Percentiles rank a stretch among this genome's conserved stretches.
These are phyloP conservation scores for Phytopythium cucurbitacearum DNA, from an alignment of 352 stramenopile species.

Conservation along the genomic window DNA sequence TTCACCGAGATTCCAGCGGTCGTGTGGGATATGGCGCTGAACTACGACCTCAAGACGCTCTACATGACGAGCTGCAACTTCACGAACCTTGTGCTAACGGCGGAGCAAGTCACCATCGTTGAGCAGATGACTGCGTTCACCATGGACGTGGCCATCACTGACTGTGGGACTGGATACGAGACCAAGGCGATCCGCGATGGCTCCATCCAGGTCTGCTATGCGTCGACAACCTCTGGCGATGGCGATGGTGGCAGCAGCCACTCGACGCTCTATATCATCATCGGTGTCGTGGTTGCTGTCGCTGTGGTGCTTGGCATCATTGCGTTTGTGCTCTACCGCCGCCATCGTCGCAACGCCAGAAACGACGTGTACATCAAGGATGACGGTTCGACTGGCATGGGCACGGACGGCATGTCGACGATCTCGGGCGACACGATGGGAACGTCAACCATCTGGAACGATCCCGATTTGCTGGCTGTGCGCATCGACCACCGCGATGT, in stretches of 20 bases:
- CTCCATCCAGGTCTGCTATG: constrained; percentile 23
- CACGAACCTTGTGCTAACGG: constrained; percentile 45
- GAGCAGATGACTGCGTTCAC: constrained; percentile 40
- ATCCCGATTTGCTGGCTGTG: constrained; percentile 52
- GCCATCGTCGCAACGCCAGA: constrained; percentile 1
- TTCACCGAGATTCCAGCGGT: constrained; percentile 38
- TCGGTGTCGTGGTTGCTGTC: constrained; percentile 32
- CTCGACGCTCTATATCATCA: constrained; percentile 32
- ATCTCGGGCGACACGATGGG: constrained; percentile 28
- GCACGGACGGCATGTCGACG: constrained; percentile 25
- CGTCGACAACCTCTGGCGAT: constrained; percentile 11
- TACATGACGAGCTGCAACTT: constrained; percentile 49
- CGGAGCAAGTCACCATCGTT: constrained; percentile 29
- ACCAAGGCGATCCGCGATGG: constrained; percentile 16
- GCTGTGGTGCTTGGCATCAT: constrained; percentile 34
- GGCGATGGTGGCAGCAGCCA: constrained; percentile 13
- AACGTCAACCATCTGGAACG: constrained; percentile 62
- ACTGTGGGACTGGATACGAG: constrained; percentile 14
- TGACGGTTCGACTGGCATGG: constrained; percentile 19
- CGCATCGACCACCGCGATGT: constrained; percentile 56
- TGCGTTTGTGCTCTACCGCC: constrained; percentile 38
- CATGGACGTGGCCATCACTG: constrained; percentile 34
- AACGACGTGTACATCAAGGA: constrained; percentile 17
- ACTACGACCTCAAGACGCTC: constrained; percentile 34
- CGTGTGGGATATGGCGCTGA: constrained; percentile 37